phyloP scores from a whole-genome alignment of 2,329 filamentous ascomycete species.

The Tolypocladium guangdongense region DNA sequence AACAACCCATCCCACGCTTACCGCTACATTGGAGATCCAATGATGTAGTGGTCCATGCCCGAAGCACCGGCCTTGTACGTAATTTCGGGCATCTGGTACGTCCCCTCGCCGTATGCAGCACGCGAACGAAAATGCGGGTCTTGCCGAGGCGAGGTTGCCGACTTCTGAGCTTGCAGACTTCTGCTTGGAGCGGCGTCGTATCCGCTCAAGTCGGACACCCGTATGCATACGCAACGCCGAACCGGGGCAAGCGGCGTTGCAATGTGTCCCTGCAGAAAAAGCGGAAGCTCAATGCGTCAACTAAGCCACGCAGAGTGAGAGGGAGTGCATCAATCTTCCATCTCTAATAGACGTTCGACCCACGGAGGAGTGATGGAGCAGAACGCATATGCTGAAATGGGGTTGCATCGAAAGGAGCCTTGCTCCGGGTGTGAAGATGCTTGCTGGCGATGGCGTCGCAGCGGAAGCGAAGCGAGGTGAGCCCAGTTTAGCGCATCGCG shows the following conservation, averaged over 20 bases:
- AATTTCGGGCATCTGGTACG: no score
- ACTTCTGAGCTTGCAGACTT: no score
- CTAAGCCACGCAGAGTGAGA: conserved; percentile 39
- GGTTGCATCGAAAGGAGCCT: conserved; percentile 1
- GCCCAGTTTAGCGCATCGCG: background rate
- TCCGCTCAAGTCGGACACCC: background rate
- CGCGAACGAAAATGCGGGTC: no score
- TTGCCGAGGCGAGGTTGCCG: no score
- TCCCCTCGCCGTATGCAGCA: no score
- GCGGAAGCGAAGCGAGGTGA: background rate
- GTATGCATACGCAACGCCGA: background rate
- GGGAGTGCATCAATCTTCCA: conserved; percentile 39
- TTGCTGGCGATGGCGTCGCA: background rate
- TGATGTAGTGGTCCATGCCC: no score
- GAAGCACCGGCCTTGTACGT: no score
- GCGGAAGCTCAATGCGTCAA: conserved; percentile 32
- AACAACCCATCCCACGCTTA: no score
- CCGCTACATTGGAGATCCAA: no score
- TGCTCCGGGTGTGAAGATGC: background rate
- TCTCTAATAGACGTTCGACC: conserved; percentile 42
- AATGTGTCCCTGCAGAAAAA: conserved; percentile 37
- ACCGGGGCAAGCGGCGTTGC: background rate
- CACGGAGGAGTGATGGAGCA: conserved; percentile 34
- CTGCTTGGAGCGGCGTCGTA: background rate
- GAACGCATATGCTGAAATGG: conserved; percentile 47